These are phyloP conservation scores for Aspergillus wentii DNA, from an alignment of 495 filamentous ascomycete species.

Conservation along the genomic window DNA sequence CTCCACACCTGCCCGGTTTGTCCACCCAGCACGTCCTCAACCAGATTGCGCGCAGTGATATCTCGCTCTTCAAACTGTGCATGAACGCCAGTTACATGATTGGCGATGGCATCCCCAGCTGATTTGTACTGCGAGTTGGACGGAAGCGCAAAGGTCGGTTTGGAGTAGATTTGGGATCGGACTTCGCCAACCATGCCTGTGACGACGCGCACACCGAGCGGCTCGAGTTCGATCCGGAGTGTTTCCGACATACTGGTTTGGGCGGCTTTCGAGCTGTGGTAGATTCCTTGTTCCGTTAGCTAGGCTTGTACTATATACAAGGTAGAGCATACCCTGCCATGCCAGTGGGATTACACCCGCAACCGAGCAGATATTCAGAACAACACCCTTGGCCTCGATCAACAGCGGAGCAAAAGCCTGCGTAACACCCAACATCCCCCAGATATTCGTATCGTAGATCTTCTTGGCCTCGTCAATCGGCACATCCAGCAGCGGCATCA, in stretches of 20 bases:
- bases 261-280: constrained; percentile 23
- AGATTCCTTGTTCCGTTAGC: constrained; percentile 12
- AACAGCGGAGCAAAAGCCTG: constrained; percentile 40
- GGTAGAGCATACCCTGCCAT: constrained; percentile 17
- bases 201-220: constrained; percentile 28
- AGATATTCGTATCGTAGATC: constrained; percentile 44
- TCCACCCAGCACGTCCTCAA: too few species aligned
- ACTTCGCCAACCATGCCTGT: constrained; percentile 16
- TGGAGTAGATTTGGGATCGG: too few species aligned
- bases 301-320: not conserved
- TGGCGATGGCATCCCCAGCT: too few species aligned
- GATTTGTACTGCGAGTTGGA: too few species aligned
- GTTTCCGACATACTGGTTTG: constrained; percentile 18
- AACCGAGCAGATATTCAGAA: constrained; percentile 25
- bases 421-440: constrained; percentile 25
- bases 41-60: too few species aligned
- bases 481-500: constrained; percentile 30
- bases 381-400: constrained; percentile 24
- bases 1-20: too few species aligned
- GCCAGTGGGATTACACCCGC: constrained; percentile 15
- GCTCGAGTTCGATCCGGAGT: constrained; percentile 25
- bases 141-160: too few species aligned
- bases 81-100: too few species aligned
- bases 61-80: too few species aligned
- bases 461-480: constrained; percentile 26